phyloP scores from a whole-genome alignment of 2,329 filamentous ascomycete species.

The Mycosphaerella sp. region DNA sequence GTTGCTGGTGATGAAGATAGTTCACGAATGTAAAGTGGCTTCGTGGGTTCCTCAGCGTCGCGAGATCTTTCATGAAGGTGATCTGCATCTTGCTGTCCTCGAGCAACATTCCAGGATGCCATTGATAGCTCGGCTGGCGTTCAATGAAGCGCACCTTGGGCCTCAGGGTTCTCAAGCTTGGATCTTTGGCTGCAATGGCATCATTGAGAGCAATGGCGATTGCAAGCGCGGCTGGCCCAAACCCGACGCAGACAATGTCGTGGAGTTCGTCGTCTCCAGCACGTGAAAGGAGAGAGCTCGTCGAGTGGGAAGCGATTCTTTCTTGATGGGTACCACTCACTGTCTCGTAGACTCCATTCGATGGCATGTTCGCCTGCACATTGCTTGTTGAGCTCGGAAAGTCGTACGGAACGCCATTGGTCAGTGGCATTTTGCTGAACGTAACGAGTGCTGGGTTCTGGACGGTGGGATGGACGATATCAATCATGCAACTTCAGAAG shows the following conservation, averaged over 20 bases:
- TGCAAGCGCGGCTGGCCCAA: conserved; percentile 86
- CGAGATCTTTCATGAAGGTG: conserved; percentile 93
- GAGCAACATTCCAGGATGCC: conserved; percentile 94
- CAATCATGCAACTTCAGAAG: not conserved
- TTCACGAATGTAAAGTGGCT: conserved; percentile 94
- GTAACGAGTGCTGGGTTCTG: too few relatives aligned
- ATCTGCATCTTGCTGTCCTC: conserved; percentile 96
- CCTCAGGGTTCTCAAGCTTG: conserved; percentile 33
- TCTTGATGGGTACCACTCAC: not conserved
- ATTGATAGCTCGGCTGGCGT: conserved; percentile 73
- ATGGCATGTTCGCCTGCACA: not conserved
- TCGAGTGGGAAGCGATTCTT: not conserved
- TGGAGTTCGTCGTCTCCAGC: conserved; percentile 59
- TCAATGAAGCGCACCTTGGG: conserved; percentile 83
- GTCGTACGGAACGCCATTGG: not conserved
- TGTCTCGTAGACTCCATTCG: not conserved
- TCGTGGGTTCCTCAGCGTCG: conserved; percentile 76
- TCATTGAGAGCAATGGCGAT: conserved; percentile 87
- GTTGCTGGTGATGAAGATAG: conserved; percentile 73
- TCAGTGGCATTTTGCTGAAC: not conserved
- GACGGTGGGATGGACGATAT: not conserved
- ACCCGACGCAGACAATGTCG: conserved; percentile 85
- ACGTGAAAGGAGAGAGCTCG: conserved; percentile 39
- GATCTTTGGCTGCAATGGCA: conserved; percentile 48
- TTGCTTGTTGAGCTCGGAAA: not conserved